Evolutionary conservation across 1,284 basidiomycete genomes (phyloP), one percentile per base, ranked within the genome.

Genomic region (Tremellales sp.): DNA sequence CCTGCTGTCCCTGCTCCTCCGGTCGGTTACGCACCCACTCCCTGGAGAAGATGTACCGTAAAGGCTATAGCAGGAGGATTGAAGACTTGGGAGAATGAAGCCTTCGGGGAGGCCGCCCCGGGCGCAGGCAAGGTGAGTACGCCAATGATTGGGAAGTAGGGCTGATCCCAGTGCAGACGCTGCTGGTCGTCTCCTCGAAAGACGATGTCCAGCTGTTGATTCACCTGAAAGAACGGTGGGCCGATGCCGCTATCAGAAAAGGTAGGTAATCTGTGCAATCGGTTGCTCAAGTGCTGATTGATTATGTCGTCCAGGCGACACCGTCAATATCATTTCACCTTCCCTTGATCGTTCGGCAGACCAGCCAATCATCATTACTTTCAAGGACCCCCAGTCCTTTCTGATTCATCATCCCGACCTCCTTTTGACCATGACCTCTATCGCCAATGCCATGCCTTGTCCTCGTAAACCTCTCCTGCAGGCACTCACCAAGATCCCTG

Each of bases 321-420:
- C 77, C 21, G 71, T 92, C 50, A 92, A 93, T 65, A 73, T 89
- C 43, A 74, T 93, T 47, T 70, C 59, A 28, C 75, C 58, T 60
- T 71, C 36, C 4, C 58, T 72, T 27, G 35, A 48, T 57, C 22
- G 39, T 8, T 26, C 25, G 44, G n/a, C 22, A 35, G 7, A 40
- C 43, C 8, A 37, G 0, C 54, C 59, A 1, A 63, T 72, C 31
- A 40, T 57, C 13, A 49, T 73, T 29, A 61, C 66, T 1, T 62
- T 64, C 52, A 59, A 62, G 48, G 60, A 71, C 48, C 61, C 68
- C 1, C 47, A 57, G 0, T 60, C 67, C 14, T 71, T 71, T 45
- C 47, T 95, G 47, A 84, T 97, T 51, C 82, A 84, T 35, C 88
- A 95, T 62, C 92, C 92, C 1, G 93, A 97, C 68, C 73, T 88